phyloP scores from a whole-genome alignment of 129 eudicot species.

The Flaveria brownii region DNA sequence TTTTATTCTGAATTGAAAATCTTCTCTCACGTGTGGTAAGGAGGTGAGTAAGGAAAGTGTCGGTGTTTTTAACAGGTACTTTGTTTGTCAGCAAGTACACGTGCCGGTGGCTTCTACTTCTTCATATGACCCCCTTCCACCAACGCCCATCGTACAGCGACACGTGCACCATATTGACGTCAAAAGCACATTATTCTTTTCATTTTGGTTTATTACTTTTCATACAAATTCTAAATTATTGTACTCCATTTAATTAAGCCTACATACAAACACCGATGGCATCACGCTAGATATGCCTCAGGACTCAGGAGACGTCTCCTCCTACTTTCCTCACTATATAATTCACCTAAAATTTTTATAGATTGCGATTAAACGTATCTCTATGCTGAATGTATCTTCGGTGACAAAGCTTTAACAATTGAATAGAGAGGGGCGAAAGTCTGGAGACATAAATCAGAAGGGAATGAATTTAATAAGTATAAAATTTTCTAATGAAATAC shows the following conservation, averaged over 20 bases:
- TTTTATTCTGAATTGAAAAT: not conserved
- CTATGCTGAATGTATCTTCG: too few relatives aligned
- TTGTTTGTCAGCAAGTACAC: slow-evolving; percentile 14
- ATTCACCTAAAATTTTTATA: too few relatives aligned
- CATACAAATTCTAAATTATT: not conserved
- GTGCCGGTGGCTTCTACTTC: not conserved
- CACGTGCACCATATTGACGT: slow-evolving; percentile 12
- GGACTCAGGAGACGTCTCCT: not conserved
- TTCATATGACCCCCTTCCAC: not conserved
- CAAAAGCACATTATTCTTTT: not conserved
- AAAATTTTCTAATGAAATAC: too few relatives aligned
- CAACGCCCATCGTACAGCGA: not conserved
- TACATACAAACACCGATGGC: not conserved
- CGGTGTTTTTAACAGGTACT: slow-evolving; percentile 8
- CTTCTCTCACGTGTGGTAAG: slow-evolving; percentile 16
- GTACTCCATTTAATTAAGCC: not conserved
- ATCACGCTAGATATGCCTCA: not conserved
- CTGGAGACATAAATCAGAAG: too few relatives aligned
- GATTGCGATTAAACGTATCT: too few relatives aligned
- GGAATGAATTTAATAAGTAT: too few relatives aligned
- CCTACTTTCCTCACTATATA: not conserved
- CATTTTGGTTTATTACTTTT: not conserved
- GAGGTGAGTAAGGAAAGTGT: slow-evolving; percentile 12
- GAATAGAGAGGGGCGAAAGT: too few relatives aligned
- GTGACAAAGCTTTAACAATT: too few relatives aligned